A percentile compares a stretch with the other conserved stretches of the same genome.
These are phyloP conservation scores for Colletotrichum sidae DNA, from an alignment of 2,329 filamentous ascomycete species.

Conservation along the genomic window DNA sequence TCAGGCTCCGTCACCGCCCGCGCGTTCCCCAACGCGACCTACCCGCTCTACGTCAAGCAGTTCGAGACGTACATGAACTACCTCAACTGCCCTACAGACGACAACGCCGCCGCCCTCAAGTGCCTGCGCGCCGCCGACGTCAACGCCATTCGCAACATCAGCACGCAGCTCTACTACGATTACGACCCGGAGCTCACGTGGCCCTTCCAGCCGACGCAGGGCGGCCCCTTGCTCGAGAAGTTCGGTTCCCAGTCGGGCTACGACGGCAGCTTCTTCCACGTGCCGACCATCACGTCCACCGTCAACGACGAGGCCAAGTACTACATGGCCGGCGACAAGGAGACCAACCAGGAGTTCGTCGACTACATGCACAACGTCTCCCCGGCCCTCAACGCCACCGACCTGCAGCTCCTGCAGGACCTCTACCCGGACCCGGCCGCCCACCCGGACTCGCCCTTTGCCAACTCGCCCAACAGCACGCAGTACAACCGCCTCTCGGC, in stretches of 20 bases:
- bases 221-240: conserved; percentile 58
- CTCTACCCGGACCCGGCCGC: conserved; percentile 51
- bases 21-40: conserved; percentile 41
- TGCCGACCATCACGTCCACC: conserved; percentile 51
- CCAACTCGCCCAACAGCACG: conserved; percentile 52
- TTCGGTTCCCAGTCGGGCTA: conserved; percentile 54
- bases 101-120: conserved; percentile 67
- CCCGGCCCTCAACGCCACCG: conserved; percentile 43
- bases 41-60: conserved; percentile 58
- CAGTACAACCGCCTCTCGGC: conserved; percentile 58
- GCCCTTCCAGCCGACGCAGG: conserved; percentile 61
- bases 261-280: conserved; percentile 51
- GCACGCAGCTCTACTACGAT: conserved; percentile 68
- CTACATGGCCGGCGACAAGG: conserved; percentile 46
- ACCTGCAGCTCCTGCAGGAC: conserved; percentile 43
- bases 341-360: conserved; percentile 51
- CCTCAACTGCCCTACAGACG: conserved; percentile 64
- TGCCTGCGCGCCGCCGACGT: conserved; percentile 59
- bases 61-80: conserved; percentile 65
- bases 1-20: conserved; percentile 62
- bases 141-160: conserved; percentile 67
- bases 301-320: conserved; percentile 51
- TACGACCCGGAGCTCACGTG: conserved; percentile 68
- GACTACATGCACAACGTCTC: conserved; percentile 50
- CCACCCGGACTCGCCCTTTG: conserved; percentile 48